Evolutionary conservation across 1,284 basidiomycete genomes (phyloP), one percentile per base, ranked within the genome.

Genomic region (Cryptococcus depauperatus): DNA sequence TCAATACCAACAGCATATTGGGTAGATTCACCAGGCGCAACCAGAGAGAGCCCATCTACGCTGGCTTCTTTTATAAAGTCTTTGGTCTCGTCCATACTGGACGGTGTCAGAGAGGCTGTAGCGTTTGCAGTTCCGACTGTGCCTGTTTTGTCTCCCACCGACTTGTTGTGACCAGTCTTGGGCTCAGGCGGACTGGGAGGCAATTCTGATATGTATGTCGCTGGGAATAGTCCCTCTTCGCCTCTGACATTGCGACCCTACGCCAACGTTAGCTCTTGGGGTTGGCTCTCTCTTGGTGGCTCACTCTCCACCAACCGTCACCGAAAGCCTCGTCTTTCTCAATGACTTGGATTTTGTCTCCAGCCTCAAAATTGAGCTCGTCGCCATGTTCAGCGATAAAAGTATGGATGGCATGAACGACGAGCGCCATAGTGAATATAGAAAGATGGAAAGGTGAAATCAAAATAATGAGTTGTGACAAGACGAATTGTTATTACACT

Each of bases 261-360:
- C 29, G 28, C n/a, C n/a, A n/a, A n/a, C n/a, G n/a, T n/a, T n/a
- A n/a, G n/a, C n/a, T n/a, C n/a, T n/a, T n/a, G n/a, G n/a, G n/a
- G n/a, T n/a, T n/a, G n/a, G n/a, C n/a, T n/a, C n/a, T n/a, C n/a
- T n/a, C n/a, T n/a, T n/a, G 3, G 8, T 3, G 50, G 75, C 85
- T 70, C 61, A 91, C 91, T 79, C 89, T 84, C 89, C 88, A 97
- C 93, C 93, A 98, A n/a, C 93, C 93, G 69, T 98, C 93, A 34
- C 81, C 81, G 66, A 90, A 98, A 47, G 82, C 74, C 54, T 98
- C 93, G 68, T 98, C 93, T 72, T 81, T 86, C 75, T 98, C 92
- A 34, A 96, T 55, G 35, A 98, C 81, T 60, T 85, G 80, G 61
- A 98, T 90, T 52, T 79, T 76, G 57, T 97, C 89, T 7, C 91